A percentile compares a stretch with the other conserved stretches of the same genome.
These are phyloP conservation scores for Chimonanthus praecox DNA, from an alignment of 164 flowering plant genomes.

Conservation along the genomic window DNA sequence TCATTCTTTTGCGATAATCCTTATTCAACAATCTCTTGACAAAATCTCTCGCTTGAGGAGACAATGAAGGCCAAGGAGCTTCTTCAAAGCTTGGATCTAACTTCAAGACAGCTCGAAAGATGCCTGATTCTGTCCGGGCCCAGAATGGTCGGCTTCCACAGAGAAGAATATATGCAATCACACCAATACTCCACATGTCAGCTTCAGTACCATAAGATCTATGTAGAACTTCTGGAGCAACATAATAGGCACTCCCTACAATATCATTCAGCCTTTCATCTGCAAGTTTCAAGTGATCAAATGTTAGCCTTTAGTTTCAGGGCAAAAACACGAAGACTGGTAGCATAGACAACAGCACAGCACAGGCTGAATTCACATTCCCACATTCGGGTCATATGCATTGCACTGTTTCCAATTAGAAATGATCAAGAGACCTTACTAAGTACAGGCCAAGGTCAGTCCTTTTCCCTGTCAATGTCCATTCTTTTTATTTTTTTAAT, in stretches of 20 bases:
- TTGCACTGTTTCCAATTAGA: neutral
- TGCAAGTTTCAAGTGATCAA: constrained; percentile 18
- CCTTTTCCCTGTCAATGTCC: neutral
- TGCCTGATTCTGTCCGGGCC: constrained; percentile 90
- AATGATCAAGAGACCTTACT: neutral
- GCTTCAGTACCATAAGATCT: constrained; percentile 92
- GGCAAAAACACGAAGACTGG: neutral
- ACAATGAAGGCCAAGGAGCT: constrained; percentile 88
- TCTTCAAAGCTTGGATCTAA: constrained; percentile 86
- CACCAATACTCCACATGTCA: constrained; percentile 98
- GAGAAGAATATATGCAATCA: constrained; percentile 85
- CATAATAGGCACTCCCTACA: constrained; percentile 95
- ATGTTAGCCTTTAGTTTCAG: neutral
- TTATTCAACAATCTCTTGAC: constrained; percentile 86
- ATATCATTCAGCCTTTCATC: constrained; percentile 95
- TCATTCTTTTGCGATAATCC: constrained; percentile 78
- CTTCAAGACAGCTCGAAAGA: constrained; percentile 76
- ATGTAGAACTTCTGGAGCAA: constrained; percentile 95
- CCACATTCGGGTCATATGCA: neutral
- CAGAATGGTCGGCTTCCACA: constrained; percentile 96
- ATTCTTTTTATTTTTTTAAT: neutral
- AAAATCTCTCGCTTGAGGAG: constrained; percentile 76
- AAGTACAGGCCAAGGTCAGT: neutral
- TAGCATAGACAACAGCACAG: neutral
- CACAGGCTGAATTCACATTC: neutral